phyloP scores from a whole-genome alignment of 2,329 filamentous ascomycete genomes.

The Pseudonectria buxi region DNA sequence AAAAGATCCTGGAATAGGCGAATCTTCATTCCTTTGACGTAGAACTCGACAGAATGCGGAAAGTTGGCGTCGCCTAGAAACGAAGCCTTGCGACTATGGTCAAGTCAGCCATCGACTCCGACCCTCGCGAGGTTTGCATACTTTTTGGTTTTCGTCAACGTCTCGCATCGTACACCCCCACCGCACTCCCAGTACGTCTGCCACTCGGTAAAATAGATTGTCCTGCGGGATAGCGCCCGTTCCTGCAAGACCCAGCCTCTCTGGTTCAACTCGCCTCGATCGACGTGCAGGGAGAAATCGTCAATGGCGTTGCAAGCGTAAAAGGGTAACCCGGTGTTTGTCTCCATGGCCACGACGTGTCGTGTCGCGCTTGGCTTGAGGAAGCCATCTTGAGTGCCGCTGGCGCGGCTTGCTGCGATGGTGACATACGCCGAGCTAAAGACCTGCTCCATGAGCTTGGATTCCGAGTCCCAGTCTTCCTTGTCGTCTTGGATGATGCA shows the following conservation, averaged over 20 bases:
- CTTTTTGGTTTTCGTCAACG: slow-evolving; percentile 26
- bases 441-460: slow-evolving; percentile 9
- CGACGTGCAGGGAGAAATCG: slow-evolving; percentile 27
- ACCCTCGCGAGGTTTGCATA: slow-evolving; percentile 12
- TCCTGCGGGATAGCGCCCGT: slow-evolving; percentile 28
- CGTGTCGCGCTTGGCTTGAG: slow-evolving; percentile 5
- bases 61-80: slow-evolving; percentile 8
- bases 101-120: not conserved
- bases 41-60: slow-evolving; percentile 1
- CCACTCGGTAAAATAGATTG: slow-evolving; percentile 28
- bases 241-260: slow-evolving; percentile 37
- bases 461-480: slow-evolving; percentile 8
- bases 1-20: slow-evolving; percentile 3
- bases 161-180: slow-evolving; percentile 28
- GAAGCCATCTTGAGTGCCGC: slow-evolving; percentile 8
- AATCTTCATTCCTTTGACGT: slow-evolving; percentile 6
- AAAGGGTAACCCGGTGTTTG: slow-evolving; percentile 1
- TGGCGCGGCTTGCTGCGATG: slow-evolving; percentile 6
- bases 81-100: slow-evolving; percentile 4
- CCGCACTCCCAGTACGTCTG: slow-evolving; percentile 36
- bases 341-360: slow-evolving; percentile 3
- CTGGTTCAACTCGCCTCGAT: slow-evolving; percentile 22
- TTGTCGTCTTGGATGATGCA: slow-evolving; percentile 2
- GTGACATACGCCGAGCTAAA: slow-evolving; percentile 8
- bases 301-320: slow-evolving; percentile 26